A percentile compares a stretch with the other conserved stretches of the same genome.
Evolutionary conservation across 2,329 filamentous ascomycete species (phyloP).

Genomic region (Mycosphaerella sp.): DNA sequence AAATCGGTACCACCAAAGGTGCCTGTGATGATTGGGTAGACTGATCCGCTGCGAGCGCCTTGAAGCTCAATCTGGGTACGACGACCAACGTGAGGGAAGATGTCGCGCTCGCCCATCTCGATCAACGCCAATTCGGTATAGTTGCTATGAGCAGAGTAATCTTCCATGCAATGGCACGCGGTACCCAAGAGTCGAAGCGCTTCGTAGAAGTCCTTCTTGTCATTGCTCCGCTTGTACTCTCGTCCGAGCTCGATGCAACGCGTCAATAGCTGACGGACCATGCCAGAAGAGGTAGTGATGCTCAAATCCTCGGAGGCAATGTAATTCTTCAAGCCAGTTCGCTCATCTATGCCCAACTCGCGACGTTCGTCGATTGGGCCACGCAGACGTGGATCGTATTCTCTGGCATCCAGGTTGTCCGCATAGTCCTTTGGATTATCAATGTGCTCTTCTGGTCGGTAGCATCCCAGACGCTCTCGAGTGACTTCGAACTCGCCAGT

Average conservation of each 20-base stretch:
- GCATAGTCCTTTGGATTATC: slow-evolving; percentile 78
- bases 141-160: slow-evolving; percentile 91
- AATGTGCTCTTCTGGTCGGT: slow-evolving; percentile 77
- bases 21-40: slow-evolving; percentile 81
- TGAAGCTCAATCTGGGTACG: slow-evolving; percentile 63
- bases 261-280: slow-evolving; percentile 68
- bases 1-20: slow-evolving; percentile 96
- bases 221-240: slow-evolving; percentile 58
- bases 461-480: slow-evolving; percentile 69
- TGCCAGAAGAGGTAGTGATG: slow-evolving; percentile 74
- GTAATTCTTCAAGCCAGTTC: slow-evolving; percentile 68
- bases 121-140: slow-evolving; percentile 84
- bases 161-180: slow-evolving; percentile 83
- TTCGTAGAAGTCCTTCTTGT: slow-evolving; percentile 77
- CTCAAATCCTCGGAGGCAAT: slow-evolving; percentile 75
- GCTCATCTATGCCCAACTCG: slow-evolving; percentile 71
- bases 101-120: slow-evolving; percentile 70
- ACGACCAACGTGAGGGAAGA: slow-evolving; percentile 84
- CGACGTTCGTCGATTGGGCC: slow-evolving; percentile 65
- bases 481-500: slow-evolving; percentile 84
- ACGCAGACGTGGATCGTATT: slow-evolving; percentile 75
- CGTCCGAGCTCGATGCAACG: slow-evolving; percentile 75
- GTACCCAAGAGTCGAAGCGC: slow-evolving; percentile 81
- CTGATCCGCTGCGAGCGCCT: slow-evolving; percentile 53
- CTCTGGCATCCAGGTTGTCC: slow-evolving; percentile 76